Base-by-base conservation (phyloP, 2,329 filamentous ascomycete genomes). In the Albophoma yamanashiensis region DNA sequence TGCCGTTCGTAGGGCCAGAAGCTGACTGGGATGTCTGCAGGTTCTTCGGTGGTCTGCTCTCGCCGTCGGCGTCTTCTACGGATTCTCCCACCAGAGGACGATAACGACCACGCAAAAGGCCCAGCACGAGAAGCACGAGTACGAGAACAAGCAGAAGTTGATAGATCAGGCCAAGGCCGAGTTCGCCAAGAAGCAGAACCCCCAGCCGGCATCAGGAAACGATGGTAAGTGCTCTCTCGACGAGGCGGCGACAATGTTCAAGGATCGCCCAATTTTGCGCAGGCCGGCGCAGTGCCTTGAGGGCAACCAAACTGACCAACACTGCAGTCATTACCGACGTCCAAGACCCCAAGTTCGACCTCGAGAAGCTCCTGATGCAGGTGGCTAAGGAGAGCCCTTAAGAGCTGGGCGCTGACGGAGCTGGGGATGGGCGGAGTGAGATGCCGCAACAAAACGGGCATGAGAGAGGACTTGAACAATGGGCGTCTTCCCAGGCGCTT, bases 11-110 rank as follows among this genome's bases (percentile, higher is more conserved):
- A 34, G 56, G 52, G 25, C 31, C 47, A 57, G 47, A 59, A 47
- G 63, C 68, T 73, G 70, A 73, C 70, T 69, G 64, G 66, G 60
- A 59, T 39, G 56, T 64, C 62, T 69, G 58, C 76, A 99, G 94
- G 93, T 99, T 77, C 85, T 97, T 77, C 92, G 94, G 79, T 99
- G 93, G 84, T 93, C 92, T 73, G 92, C 92, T 74, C 89, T 99
- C 67, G 89, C 87, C 72, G 82, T 91, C 71, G 94, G 94, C 75
- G 80, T 97, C 74, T 88, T 96, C 79, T 99, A 99, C 82, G 94
- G 94, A 76, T 86, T 96, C 81, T 90, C 88, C 78, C 93, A 96
- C 82, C 94, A 99, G 81, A 82, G 88, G 72, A 84, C 85, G 64
- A 88, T 99, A 76, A 87, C 79, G 67, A 77, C 89, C 60, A 77